Evolutionary conservation across 176 grass and related monocot genomes (phyloP).

Genomic region (Echinochloa phyllopogon): DNA sequence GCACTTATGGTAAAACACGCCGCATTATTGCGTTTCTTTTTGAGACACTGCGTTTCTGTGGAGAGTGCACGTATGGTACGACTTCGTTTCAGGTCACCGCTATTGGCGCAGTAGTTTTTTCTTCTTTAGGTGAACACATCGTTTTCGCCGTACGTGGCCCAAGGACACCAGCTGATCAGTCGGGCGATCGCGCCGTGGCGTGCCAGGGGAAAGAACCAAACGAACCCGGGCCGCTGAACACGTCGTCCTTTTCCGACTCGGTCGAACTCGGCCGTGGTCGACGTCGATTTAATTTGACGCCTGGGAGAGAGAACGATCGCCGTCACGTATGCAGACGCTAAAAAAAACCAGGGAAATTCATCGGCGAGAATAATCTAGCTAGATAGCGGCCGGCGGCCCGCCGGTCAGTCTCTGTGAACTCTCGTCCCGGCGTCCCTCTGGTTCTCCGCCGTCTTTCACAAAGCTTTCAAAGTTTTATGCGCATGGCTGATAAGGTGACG

Average conservation of each 20-base stretch:
- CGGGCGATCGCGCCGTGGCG: neutral
- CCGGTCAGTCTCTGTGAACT: neutral
- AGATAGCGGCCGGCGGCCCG: neutral
- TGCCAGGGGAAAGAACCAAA: neutral
- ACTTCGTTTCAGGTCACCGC: neutral
- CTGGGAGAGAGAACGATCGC: neutral
- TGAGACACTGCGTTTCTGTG: too few species aligned
- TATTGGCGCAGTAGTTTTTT: neutral
- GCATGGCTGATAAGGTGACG: neutral
- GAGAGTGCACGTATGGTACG: neutral
- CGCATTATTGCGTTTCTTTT: too few species aligned
- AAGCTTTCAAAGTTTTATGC: neutral
- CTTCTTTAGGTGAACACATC: neutral
- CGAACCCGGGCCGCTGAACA: neutral
- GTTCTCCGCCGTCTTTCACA: neutral
- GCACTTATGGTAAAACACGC: too few species aligned
- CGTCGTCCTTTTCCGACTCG: neutral
- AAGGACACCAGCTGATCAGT: neutral
- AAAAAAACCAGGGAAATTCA: neutral
- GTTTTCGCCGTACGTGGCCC: neutral
- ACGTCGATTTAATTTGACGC: neutral
- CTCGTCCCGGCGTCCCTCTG: neutral
- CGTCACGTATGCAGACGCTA: neutral
- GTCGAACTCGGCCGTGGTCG: neutral
- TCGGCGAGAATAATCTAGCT: neutral